Conservation (phyloP, 2,329 filamentous ascomycete genomes). For the Parascedosporium putredinis region DNA sequence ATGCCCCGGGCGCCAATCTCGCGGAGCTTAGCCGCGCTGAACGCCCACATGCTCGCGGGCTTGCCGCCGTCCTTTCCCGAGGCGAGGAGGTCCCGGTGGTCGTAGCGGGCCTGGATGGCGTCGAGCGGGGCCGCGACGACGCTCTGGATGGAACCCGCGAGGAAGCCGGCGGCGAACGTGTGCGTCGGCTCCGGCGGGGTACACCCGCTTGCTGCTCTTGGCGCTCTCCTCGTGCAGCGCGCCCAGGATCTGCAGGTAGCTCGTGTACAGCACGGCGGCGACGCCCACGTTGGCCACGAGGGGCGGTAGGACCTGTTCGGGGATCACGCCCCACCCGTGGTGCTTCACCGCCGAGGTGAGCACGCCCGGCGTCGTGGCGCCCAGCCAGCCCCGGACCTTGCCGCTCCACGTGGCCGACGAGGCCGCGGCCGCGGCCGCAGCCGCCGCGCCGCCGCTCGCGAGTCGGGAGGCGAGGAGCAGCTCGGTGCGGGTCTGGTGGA, state of each 20-base stretch:
- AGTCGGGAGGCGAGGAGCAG: constrained; percentile 18
- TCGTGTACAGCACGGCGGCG: constrained; percentile 64
- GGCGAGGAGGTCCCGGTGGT: constrained; percentile 42
- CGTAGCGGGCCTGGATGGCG: constrained; percentile 64
- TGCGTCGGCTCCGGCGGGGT: constrained; percentile 54
- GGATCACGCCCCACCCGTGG: constrained; percentile 65
- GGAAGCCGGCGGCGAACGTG: constrained; percentile 59
- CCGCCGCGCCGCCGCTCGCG: too few relatives aligned
- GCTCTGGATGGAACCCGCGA: constrained; percentile 61
- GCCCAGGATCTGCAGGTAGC: constrained; percentile 61
- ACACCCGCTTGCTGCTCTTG: constrained; percentile 48
- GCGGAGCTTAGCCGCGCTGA: constrained; percentile 50
- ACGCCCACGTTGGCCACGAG: constrained; percentile 65
- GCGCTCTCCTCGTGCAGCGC: constrained; percentile 54
- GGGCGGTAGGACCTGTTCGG: constrained; percentile 67
- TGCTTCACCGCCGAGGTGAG: constrained; percentile 55
- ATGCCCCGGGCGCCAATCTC: constrained; percentile 64
- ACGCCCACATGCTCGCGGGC: constrained; percentile 61
- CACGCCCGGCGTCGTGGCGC: constrained; percentile 59
- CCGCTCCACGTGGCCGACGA: constrained; percentile 24
- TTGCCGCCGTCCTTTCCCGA: constrained; percentile 20
- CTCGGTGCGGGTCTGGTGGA: constrained; percentile 37
- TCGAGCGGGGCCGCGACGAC: constrained; percentile 65
- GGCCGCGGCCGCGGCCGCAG: too few relatives aligned
- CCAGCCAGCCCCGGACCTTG: constrained; percentile 39